Evolutionary conservation across 768 basidiomycete species (phyloP).

Genomic region (Lactarius psammicola): DNA sequence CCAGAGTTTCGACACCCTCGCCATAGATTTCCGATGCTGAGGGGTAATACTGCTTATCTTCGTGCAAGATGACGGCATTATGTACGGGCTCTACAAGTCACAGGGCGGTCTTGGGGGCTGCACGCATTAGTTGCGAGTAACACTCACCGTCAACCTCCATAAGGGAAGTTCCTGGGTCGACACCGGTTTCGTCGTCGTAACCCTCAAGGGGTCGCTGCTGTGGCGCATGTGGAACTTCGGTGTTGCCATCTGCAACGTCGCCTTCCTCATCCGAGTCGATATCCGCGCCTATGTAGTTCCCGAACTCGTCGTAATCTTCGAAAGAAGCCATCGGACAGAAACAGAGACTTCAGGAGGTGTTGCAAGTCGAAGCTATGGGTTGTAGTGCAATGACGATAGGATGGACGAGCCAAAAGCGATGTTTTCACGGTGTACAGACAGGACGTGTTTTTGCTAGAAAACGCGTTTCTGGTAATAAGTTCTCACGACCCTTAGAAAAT

Average conservation of each 20-base stretch:
- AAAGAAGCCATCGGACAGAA: conserved; percentile 49
- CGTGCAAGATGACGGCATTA: conserved; percentile 86
- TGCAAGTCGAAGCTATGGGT: conserved; percentile 4
- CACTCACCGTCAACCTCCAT: conserved; percentile 83
- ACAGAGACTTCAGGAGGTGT: background rate
- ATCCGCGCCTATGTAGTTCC: conserved; percentile 96
- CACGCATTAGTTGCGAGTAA: background rate
- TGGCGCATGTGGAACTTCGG: conserved; percentile 41
- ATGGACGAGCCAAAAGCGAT: background rate
- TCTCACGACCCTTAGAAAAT: conserved; percentile 1
- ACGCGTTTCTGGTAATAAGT: conserved; percentile 18
- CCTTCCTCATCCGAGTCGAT: conserved; percentile 84
- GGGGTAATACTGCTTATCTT: conserved; percentile 98
- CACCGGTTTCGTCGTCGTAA: conserved; percentile 61
- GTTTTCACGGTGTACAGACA: background rate
- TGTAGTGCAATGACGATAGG: background rate
- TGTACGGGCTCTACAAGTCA: conserved; percentile 69
- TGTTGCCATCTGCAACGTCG: conserved; percentile 49
- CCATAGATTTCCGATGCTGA: conserved; percentile 92
- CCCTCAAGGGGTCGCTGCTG: conserved; percentile 67
- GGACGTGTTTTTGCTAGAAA: conserved; percentile 1
- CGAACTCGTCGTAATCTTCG: conserved; percentile 90
- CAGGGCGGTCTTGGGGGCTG: conserved; percentile 11
- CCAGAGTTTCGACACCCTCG: conserved; percentile 89
- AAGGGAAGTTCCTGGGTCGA: conserved; percentile 55